phyloP scores from a whole-genome alignment of 139 green algal genomes.

The Chlamydomonas schloesseri region DNA sequence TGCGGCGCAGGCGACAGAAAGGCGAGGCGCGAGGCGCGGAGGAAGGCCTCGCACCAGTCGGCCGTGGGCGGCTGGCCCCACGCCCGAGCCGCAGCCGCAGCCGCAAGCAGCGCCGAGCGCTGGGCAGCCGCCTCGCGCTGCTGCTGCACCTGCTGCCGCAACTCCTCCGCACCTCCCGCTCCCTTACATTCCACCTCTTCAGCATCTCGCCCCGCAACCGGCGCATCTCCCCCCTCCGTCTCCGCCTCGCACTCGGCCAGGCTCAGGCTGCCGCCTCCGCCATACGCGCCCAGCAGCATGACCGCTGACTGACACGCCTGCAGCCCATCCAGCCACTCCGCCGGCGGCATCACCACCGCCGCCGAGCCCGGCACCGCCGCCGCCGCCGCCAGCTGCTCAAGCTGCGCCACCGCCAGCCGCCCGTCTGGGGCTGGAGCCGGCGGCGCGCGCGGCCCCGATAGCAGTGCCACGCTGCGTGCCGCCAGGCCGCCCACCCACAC shows the following conservation, averaged over 20 bases:
- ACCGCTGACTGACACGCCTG: neutral
- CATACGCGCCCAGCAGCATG: neutral
- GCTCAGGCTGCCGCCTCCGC: no score
- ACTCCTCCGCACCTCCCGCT: no score
- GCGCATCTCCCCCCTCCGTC: no score
- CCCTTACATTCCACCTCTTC: no score
- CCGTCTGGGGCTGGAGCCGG: neutral
- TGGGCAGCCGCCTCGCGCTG: neutral
- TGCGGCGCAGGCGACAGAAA: neutral
- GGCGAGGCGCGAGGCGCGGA: neutral
- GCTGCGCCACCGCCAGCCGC: neutral
- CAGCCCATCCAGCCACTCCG: constrained; percentile 1
- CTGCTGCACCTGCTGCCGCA: no score
- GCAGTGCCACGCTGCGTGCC: neutral
- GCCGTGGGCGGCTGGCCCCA: neutral
- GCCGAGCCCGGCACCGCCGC: neutral
- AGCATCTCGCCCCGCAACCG: no score
- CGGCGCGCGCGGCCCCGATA: neutral
- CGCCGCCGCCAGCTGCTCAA: neutral
- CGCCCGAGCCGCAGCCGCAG: neutral
- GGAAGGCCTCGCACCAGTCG: constrained; percentile 22
- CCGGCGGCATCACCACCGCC: neutral
- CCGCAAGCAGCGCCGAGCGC: neutral
- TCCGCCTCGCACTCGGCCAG: neutral
- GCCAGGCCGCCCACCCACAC: neutral